Base-by-base conservation (phyloP, 2,329 filamentous ascomycete genomes). In the Penicillium crustosum region DNA sequence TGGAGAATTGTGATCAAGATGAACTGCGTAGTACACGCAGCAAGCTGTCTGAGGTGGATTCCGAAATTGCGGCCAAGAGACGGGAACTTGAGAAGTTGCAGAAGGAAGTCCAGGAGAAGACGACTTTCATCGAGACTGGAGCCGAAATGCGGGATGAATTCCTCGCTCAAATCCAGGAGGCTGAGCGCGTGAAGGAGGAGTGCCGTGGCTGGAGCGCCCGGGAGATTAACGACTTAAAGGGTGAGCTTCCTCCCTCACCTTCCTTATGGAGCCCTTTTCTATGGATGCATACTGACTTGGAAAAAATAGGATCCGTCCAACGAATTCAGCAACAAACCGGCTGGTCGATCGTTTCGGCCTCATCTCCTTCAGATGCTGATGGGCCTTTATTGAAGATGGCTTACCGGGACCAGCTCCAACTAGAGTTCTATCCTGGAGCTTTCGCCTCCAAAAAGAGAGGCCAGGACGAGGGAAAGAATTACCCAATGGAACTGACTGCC, bases 201-300 rank as follows among this genome's bases (percentile, higher is more conserved):
- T 96, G 89, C 71, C 86, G 93, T 53, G 93, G 93, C 39, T 97
- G 93, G 88, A 93, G 88, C 56, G 85, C 88, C 52, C 87, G 83
- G 29, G 94, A 97, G 75, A 90, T 97, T 62, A 83, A 83, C 62
- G 79, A 80, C 39, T 80, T 96, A n/a, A 92, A 93, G 82, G 84
- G 89, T 90, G 81, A 71, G 79, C 69, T 23, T 39, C 48, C 10
- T 1, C 12, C 43, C 19, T 6, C 12, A n/a, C 33, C 9, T 23
- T 31, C 19, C 5, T n/a, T 35, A 12, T 48, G 27, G 44, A 27
- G 21, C 3, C 7, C 4, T 29, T 17, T 31, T 23, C 10, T 36
- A 4, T 41, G n/a, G 38, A 39, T 42, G 27, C n/a, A 55, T 58
- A 41, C 49, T 61, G 9, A 60, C 56, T 29, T 43, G 23, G 5